Evolutionary conservation across 2,329 filamentous ascomycete genomes (phyloP), one percentile per base, ranked within the genome.

Genomic region (Ophiostoma triangulosporum): DNA sequence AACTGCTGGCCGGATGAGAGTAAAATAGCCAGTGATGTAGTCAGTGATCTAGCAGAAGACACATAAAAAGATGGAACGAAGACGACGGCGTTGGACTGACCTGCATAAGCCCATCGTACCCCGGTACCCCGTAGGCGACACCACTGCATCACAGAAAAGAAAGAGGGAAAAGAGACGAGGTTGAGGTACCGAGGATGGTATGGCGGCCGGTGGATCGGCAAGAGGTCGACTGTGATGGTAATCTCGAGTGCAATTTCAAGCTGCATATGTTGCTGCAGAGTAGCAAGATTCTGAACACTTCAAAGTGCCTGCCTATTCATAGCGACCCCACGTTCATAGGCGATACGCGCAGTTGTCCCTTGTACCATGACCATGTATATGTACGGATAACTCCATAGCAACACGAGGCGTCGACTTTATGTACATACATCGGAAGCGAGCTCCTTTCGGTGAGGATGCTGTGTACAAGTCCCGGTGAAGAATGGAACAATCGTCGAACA

Each of bases 1-100:
- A 38, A 20, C 32, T 35, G 1, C 20, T 24, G 11, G 38, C 20
- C 24, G 38, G 38, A 43, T 43, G 38, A 22, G 20, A 5, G 12
- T 12, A 43, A 38, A 38, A n/a, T n/a, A n/a, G n/a, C n/a, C n/a
- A n/a, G n/a, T n/a, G n/a, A n/a, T 20, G 9, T 45, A 45, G 24
- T n/a, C 40, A 45, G 40, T 45, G 20, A 38, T 38, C n/a, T 24
- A 22, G 35, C 15, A 48, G 17, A 14, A 32, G 40, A 40, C 43
- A 53, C 36, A 52, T 54, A 29, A 50, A 38, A 51, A 38, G 31
- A n/a, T 26, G 48, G 53, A 17, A 32, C 17, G 20, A 48, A 62
- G 62, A 64, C 63, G 61, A 12, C 33, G 46, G 48, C 48, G 49
- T 56, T 36, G 56, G 36, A 51, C 38, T 54, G 31, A 48, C 53